Evolutionary conservation across 1,284 basidiomycete genomes (phyloP).

Genomic region (Schizophyllum amplum): DNA sequence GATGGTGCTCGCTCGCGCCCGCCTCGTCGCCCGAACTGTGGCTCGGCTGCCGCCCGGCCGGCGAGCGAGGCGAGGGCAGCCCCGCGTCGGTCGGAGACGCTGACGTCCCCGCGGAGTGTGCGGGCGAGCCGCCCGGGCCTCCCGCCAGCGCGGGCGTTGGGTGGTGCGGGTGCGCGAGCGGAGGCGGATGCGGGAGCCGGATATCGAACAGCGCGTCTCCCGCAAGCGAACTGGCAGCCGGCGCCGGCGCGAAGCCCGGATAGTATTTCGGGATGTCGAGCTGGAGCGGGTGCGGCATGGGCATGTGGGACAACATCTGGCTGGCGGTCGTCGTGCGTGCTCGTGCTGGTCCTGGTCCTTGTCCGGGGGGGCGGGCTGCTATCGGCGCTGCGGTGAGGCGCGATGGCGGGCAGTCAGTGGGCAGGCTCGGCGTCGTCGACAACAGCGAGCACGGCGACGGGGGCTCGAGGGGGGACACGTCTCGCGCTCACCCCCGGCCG

Average conservation of each 20-base stretch:
- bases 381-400: too few relatives aligned
- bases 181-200: too few relatives aligned
- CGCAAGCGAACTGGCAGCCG: background rate
- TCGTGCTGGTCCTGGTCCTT: too few relatives aligned
- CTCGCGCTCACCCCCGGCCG: background rate
- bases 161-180: slow-evolving; percentile 4
- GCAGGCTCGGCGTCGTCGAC: too few relatives aligned
- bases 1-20: background rate
- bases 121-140: background rate
- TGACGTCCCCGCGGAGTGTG: background rate
- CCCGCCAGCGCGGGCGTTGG: background rate
- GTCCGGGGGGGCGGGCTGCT: background rate
- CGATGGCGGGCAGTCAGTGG: too few relatives aligned
- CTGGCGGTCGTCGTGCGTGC: background rate
- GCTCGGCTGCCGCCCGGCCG: background rate
- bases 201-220: background rate
- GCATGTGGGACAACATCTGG: background rate
- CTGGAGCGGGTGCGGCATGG: slow-evolving; percentile 19
- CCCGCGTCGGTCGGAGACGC: background rate
- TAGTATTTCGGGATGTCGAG: slow-evolving; percentile 27
- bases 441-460: background rate
- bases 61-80: background rate
- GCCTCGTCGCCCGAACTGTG: background rate
- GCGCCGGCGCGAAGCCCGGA: background rate
- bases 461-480: background rate